These are phyloP conservation scores for Microbotryomycetes sp. DNA, from an alignment of 1,284 basidiomycete genomes.

Conservation along the genomic window DNA sequence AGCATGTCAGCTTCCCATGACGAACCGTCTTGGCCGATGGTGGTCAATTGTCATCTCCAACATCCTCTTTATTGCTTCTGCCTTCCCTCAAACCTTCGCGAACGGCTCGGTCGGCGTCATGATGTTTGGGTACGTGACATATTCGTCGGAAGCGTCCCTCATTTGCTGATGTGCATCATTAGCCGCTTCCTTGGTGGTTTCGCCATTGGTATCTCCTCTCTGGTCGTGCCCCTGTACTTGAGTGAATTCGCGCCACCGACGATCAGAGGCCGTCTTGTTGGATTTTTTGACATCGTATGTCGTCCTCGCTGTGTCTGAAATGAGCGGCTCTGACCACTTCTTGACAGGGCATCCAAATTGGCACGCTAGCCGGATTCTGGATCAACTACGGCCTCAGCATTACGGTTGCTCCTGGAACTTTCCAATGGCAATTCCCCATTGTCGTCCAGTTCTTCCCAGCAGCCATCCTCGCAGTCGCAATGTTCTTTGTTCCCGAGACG, in stretches of 20 bases:
- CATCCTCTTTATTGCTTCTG: slow-evolving; percentile 41
- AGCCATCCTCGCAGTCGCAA: slow-evolving; percentile 31
- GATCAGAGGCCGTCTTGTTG: slow-evolving; percentile 49
- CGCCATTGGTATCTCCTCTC: slow-evolving; percentile 64
- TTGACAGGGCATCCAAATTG: slow-evolving; percentile 43
- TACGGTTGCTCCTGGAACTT: slow-evolving; percentile 22
- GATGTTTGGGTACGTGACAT: slow-evolving; percentile 51
- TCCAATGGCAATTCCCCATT: slow-evolving; percentile 40
- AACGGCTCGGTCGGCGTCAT: slow-evolving; percentile 22
- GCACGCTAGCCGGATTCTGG: slow-evolving; percentile 46
- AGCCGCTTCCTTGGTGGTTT: slow-evolving; percentile 65
- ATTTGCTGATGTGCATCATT: slow-evolving; percentile 58
- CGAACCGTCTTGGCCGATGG: slow-evolving; percentile 37
- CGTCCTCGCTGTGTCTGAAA: too few species aligned
- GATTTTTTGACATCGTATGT: slow-evolving; percentile 50
- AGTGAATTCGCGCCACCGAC: slow-evolving; percentile 54
- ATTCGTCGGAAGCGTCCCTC: slow-evolving; percentile 60
- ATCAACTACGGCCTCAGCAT: slow-evolving; percentile 42
- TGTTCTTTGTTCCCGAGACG: slow-evolving; percentile 36
- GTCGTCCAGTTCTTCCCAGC: slow-evolving; percentile 39
- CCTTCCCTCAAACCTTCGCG: slow-evolving; percentile 39
- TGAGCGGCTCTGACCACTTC: too few species aligned
- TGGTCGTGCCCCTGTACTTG: slow-evolving; percentile 54
- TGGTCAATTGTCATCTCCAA: slow-evolving; percentile 34
- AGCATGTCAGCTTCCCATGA: slow-evolving; percentile 29